phyloP scores from a whole-genome alignment of 1,284 basidiomycete genomes.

The Apiotrichum mycotoxinovorans region DNA sequence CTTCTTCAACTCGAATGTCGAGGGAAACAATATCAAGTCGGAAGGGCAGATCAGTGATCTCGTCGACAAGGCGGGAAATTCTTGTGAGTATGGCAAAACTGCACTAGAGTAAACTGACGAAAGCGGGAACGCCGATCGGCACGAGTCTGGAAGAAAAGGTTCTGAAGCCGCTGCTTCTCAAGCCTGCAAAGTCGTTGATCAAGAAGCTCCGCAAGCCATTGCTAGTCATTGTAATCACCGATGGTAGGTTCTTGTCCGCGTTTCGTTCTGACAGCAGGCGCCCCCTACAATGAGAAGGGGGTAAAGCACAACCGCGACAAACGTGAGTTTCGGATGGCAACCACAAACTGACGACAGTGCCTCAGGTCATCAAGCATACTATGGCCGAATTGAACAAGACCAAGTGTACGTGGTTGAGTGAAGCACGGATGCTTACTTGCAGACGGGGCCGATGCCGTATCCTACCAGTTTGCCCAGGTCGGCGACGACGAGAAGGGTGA shows the following conservation, averaged over 20 bases:
- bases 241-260: constrained; percentile 14
- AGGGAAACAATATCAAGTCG: constrained; percentile 49
- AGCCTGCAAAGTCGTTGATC: constrained; percentile 4
- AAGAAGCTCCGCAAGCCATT: constrained; percentile 11
- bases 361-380: neutral
- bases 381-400: neutral
- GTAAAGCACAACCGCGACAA: constrained; percentile 8
- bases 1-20: constrained; percentile 51
- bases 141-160: constrained; percentile 9
- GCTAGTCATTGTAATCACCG: constrained; percentile 47
- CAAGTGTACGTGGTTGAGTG: neutral
- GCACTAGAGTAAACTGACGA: constrained; percentile 12
- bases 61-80: constrained; percentile 30
- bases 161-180: constrained; percentile 9
- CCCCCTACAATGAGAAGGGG: constrained; percentile 1
- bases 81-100: neutral
- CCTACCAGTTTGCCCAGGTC: constrained; percentile 16
- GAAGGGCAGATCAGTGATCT: constrained; percentile 39
- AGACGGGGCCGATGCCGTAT: constrained; percentile 11
- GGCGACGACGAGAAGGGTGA: constrained; percentile 12
- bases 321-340: neutral
- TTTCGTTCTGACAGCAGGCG: neutral
- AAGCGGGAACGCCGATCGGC: constrained; percentile 21
- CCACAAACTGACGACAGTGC: neutral
- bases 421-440: neutral